These are phyloP conservation scores for Elsinoe australis DNA, from an alignment of 2,329 filamentous ascomycete species.

Conservation along the genomic window DNA sequence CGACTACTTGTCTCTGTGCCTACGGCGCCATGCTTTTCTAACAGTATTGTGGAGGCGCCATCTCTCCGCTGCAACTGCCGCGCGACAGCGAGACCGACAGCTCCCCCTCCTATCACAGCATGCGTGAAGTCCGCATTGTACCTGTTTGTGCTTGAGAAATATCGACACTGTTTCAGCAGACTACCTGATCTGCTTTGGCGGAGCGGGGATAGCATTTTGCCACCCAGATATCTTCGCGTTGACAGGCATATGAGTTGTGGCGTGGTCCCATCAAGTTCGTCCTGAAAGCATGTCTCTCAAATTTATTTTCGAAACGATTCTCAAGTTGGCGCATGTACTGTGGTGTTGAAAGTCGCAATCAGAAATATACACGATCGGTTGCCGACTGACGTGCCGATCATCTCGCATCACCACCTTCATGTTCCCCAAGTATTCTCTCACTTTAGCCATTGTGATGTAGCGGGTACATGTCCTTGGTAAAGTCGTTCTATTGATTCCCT, in stretches of 20 bases:
- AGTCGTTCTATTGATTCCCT: neutral
- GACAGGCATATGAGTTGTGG: neutral
- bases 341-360: too few relatives aligned
- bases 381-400: too few relatives aligned
- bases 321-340: too few relatives aligned
- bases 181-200: neutral
- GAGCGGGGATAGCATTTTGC: slow-evolving; percentile 5
- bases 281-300: too few relatives aligned
- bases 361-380: too few relatives aligned
- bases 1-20: slow-evolving; percentile 83
- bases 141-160: slow-evolving; percentile 39
- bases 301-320: too few relatives aligned
- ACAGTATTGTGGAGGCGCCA: slow-evolving; percentile 60
- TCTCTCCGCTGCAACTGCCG: slow-evolving; percentile 58
- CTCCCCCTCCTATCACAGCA: slow-evolving; percentile 60
- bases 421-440: too few relatives aligned
- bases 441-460: neutral
- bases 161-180: slow-evolving; percentile 2
- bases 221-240: neutral
- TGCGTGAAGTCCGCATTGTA: slow-evolving; percentile 54
- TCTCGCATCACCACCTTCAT: too few relatives aligned
- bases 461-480: too few relatives aligned
- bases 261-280: too few relatives aligned
- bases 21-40: slow-evolving; percentile 67
- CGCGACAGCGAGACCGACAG: slow-evolving; percentile 74